phyloP scores from a whole-genome alignment of 1,284 basidiomycete species.

The Phenoliferia sp. region DNA sequence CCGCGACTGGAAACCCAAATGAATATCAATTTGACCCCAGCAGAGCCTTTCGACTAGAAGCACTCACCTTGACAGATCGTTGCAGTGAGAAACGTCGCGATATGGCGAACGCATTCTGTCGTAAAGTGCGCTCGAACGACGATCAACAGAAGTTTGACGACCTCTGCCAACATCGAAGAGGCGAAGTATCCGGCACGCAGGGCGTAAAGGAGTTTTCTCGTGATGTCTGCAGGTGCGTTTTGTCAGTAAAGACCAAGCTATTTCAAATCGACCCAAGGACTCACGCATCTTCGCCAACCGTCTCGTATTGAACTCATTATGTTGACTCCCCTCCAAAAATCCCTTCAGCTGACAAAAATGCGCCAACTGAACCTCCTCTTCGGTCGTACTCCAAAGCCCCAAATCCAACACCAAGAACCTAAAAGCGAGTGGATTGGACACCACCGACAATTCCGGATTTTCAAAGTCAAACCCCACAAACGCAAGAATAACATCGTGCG shows the following conservation, averaged over 20 bases:
- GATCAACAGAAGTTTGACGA: conserved; percentile 7
- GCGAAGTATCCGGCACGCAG: conserved; percentile 61
- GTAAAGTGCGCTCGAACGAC: conserved; percentile 7
- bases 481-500: conserved; percentile 71
- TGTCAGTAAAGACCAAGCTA: conserved; percentile 45
- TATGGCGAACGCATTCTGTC: conserved; percentile 12
- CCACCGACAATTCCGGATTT: conserved; percentile 63
- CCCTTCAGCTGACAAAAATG: conserved; percentile 76
- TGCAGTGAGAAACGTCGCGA: conserved; percentile 18
- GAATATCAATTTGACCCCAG: too few species aligned
- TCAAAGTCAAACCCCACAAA: conserved; percentile 78
- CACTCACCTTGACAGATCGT: conserved; percentile 7
- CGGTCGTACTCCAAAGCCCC: conserved; percentile 75
- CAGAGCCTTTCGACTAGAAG: too few species aligned
- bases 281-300: conserved; percentile 37
- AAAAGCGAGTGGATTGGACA: conserved; percentile 78
- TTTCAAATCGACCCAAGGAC: neutral
- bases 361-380: conserved; percentile 62
- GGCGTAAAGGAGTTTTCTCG: conserved; percentile 72
- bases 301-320: conserved; percentile 35
- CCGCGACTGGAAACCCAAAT: too few species aligned
- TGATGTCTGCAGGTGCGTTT: conserved; percentile 69
- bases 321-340: conserved; percentile 65
- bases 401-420: conserved; percentile 80
- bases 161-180: conserved; percentile 1